These are phyloP conservation scores for Penicillium decumbens DNA, from an alignment of 2,329 filamentous ascomycete genomes.

Conservation along the genomic window DNA sequence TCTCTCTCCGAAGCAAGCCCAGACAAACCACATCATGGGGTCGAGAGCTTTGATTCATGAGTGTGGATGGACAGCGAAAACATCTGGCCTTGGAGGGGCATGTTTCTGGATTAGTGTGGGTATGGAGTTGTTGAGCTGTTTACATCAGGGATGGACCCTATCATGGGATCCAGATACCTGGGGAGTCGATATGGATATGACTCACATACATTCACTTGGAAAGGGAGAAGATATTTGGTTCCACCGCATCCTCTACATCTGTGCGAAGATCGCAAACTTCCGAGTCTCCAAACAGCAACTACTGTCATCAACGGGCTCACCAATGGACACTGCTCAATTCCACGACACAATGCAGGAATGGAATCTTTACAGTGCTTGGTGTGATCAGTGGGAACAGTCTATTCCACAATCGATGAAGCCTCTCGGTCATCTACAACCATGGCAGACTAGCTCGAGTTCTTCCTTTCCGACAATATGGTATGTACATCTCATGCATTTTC, in stretches of 20 bases:
- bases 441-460: slow-evolving; percentile 64
- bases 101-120: slow-evolving; percentile 94
- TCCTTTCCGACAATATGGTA: slow-evolving; percentile 83
- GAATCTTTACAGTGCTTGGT: slow-evolving; percentile 72
- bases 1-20: slow-evolving; percentile 73
- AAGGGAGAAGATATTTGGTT: slow-evolving; percentile 80
- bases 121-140: slow-evolving; percentile 82
- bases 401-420: slow-evolving; percentile 85
- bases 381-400: slow-evolving; percentile 73
- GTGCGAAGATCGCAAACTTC: slow-evolving; percentile 84
- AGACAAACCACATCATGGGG: slow-evolving; percentile 86
- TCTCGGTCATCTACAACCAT: slow-evolving; percentile 68
- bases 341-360: slow-evolving; percentile 69
- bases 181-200: slow-evolving; percentile 76
- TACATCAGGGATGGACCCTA: slow-evolving; percentile 80
- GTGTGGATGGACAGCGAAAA: slow-evolving; percentile 79
- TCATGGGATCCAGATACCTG: slow-evolving; percentile 88
- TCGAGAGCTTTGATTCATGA: slow-evolving; percentile 82
- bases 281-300: slow-evolving; percentile 63
- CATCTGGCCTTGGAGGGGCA: slow-evolving; percentile 72
- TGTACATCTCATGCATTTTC: slow-evolving; percentile 27
- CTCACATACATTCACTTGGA: slow-evolving; percentile 48
- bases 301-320: slow-evolving; percentile 54
- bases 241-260: slow-evolving; percentile 80
- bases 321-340: slow-evolving; percentile 53